Evolutionary conservation across 192 early-diverging fungal species (phyloP).

Genomic region (Umbelopsis sp.): DNA sequence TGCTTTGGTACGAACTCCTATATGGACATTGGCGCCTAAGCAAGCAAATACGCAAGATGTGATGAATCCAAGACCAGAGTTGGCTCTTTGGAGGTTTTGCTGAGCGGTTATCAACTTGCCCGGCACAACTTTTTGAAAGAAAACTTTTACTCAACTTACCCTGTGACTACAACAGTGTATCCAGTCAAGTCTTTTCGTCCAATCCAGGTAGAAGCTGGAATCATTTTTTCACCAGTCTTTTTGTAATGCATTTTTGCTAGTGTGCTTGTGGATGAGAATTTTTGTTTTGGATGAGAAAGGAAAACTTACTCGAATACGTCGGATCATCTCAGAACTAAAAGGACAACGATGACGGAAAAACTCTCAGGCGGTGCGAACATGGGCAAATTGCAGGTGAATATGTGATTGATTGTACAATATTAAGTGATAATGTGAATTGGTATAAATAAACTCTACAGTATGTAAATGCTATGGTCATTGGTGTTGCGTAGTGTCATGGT

Average conservation of each 20-base stretch:
- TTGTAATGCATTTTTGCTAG: background rate
- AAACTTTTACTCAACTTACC: background rate
- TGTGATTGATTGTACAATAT: too few relatives aligned
- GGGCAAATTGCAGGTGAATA: too few relatives aligned
- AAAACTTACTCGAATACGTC: too few relatives aligned
- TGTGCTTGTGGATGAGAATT: background rate
- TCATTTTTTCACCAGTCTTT: constrained; percentile 1
- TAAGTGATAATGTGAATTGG: background rate
- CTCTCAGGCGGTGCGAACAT: too few relatives aligned
- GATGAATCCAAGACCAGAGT: background rate
- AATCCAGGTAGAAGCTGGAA: constrained; percentile 27
- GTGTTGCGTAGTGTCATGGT: background rate
- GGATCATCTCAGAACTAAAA: too few relatives aligned
- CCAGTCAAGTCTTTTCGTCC: constrained; percentile 22
- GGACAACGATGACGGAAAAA: too few relatives aligned
- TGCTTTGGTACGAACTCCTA: background rate
- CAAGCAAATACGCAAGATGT: background rate
- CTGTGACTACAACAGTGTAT: background rate
- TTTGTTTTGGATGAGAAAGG: too few relatives aligned
- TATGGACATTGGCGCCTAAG: constrained; percentile 12
- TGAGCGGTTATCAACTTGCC: background rate
- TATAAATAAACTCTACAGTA: background rate
- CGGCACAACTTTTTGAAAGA: background rate
- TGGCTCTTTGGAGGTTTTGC: background rate
- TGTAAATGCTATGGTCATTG: background rate